Base-by-base conservation (phyloP, 306 rosid species). In the Trifolium pratense region DNA sequence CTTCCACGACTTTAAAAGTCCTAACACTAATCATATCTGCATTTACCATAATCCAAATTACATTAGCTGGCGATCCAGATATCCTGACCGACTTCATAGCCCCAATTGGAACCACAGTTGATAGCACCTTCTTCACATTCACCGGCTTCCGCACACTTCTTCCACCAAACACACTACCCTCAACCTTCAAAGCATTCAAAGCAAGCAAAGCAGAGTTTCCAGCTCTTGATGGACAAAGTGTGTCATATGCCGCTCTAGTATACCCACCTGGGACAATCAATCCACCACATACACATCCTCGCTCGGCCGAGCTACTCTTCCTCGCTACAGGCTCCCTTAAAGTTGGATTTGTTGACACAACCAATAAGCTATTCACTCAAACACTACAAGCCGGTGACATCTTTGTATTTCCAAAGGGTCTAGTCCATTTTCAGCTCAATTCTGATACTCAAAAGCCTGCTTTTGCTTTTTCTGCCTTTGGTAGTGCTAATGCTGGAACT, bases 251-350 rank as follows among this genome's bases (percentile, higher is more conserved):
- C 6, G 68, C 75, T 12, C 85, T 90, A 36, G 52, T 12, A 9
- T 87, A 18, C 83, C 84, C 86, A 0, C n/a, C 71, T 0, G 78
- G 75, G 1, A 45, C 32, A 16, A 12, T 79, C 5, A 88, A 88
- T 61, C 88, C 92, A 0, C 88, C 84, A 0, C 90, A 86, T 75
- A 75, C 83, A 0, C 92, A 88, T n/a, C 92, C 84, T 65, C 86
- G 86, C 4, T 80, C 90, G 0, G 87, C 89, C 2, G 90, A 86
- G 84, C 82, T 84, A 0, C 87, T 86, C 36, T 68, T 88, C 17
- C 36, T 80, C 0, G 26, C 3, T 7, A 12, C 1, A 5, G 90
- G 90, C 15, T 48, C 49, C 6, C 81, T 88, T 18, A 80, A 75
- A 48, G 92, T 88, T 0, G 89, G 90, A 1, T 86, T 88, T n/a